phyloP scores from a whole-genome alignment of 2,329 filamentous ascomycete genomes.

The Epichloe scottii region DNA sequence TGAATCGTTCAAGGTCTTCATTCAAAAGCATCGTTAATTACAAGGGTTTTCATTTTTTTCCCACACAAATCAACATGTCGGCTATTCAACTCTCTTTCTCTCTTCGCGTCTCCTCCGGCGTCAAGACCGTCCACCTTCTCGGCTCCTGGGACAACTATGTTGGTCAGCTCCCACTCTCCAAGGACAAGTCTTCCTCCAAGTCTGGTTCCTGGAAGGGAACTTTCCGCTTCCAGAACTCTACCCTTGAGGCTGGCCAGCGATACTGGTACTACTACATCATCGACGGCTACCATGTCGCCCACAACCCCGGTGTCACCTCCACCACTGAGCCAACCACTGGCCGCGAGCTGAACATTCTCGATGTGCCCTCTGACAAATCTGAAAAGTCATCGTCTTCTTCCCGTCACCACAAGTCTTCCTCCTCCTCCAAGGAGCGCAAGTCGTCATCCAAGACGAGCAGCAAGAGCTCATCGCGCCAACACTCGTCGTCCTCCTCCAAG shows the following conservation, averaged over 20 bases:
- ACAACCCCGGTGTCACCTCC: conserved; percentile 82
- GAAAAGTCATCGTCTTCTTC: conserved; percentile 32
- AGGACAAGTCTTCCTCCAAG: conserved; percentile 72
- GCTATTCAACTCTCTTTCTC: conserved; percentile 89
- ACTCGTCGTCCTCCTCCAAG: conserved; percentile 27
- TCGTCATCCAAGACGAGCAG: conserved; percentile 22
- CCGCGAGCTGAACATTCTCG: conserved; percentile 94
- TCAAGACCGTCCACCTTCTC: conserved; percentile 95
- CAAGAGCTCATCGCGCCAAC: conserved; percentile 30
- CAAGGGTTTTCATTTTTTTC: not conserved
- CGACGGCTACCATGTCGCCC: conserved; percentile 94
- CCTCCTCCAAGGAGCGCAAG: conserved; percentile 17
- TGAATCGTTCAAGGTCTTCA: conserved; percentile 18
- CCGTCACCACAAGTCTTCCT: conserved; percentile 16
- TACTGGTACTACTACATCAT: conserved; percentile 99
- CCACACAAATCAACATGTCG: conserved; percentile 53
- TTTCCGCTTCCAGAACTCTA: conserved; percentile 85
- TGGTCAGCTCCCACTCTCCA: conserved; percentile 86
- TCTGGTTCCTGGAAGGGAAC: conserved; percentile 88
- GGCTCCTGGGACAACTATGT: conserved; percentile 98
- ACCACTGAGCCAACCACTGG: conserved; percentile 93
- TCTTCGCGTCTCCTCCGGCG: conserved; percentile 87
- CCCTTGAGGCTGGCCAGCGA: conserved; percentile 75
- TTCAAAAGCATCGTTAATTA: conserved; percentile 4
- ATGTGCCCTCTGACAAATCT: conserved; percentile 51